A percentile compares a stretch with the other conserved stretches of the same genome.
phyloP scores from a whole-genome alignment of 345 rosid genomes.

The Lenwebbia sp. region DNA sequence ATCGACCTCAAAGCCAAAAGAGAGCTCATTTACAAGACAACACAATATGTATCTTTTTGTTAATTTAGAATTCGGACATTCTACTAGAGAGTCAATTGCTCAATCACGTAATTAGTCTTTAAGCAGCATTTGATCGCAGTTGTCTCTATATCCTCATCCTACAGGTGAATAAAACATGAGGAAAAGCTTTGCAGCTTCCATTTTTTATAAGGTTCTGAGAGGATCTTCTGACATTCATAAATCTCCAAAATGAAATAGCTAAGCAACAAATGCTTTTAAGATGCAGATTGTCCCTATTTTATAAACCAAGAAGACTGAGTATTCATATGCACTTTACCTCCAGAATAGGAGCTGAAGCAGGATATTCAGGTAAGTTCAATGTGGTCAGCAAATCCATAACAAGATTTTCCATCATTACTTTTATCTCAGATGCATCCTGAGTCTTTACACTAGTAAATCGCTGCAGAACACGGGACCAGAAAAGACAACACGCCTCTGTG shows the following conservation, averaged over 20 bases:
- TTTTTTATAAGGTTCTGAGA: background rate
- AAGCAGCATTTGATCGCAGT: background rate
- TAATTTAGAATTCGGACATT: background rate
- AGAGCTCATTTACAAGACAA: background rate
- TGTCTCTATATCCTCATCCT: background rate
- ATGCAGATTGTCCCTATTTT: background rate
- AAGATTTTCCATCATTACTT: slow-evolving; percentile 86
- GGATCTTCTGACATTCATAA: background rate
- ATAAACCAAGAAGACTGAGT: background rate
- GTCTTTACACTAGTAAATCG: slow-evolving; percentile 71
- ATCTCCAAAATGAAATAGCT: background rate
- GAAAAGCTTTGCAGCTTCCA: background rate
- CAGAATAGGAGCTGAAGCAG: slow-evolving; percentile 82
- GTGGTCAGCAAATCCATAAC: slow-evolving; percentile 84
- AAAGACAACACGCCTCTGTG: slow-evolving; percentile 88
- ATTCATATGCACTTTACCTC: slow-evolving; percentile 43
- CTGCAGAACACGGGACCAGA: slow-evolving; percentile 97
- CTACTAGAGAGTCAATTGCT: background rate
- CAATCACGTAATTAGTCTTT: background rate
- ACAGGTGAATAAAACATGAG: background rate
- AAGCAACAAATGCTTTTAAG: background rate
- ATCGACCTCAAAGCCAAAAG: background rate
- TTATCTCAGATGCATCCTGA: slow-evolving; percentile 93
- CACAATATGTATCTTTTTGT: background rate
- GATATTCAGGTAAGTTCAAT: slow-evolving; percentile 90